Evolutionary conservation across 2,329 filamentous ascomycete genomes (phyloP), one percentile per base, ranked within the genome.

Genomic region (Conoideocrella luteorostrata): DNA sequence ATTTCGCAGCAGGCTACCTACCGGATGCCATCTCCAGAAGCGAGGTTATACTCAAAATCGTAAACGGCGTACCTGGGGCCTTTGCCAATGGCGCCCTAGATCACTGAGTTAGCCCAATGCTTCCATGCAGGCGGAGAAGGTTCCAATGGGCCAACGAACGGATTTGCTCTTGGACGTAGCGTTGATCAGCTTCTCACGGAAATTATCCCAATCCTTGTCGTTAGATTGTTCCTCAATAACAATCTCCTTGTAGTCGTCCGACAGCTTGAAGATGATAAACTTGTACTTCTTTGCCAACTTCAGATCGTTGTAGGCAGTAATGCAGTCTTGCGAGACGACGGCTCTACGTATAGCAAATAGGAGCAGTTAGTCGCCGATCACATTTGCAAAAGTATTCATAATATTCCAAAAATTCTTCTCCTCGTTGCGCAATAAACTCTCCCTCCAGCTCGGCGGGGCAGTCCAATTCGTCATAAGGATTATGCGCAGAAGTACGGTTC

Each of bases 221-320:
- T 69, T 70, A 47, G 81, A 85, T 43, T 79, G 75, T 64, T 87
- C 80, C 68, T 91, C 86, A 57, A 93, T 80, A 47, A 86, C 82
- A 63, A 93, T 88, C 70, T 88, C 69, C 70, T 84, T 88, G 77
- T 82, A 81, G 74, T 89, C 78, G 68, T 90, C 85, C 53, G 82
- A 84, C 64, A 93, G 80, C 77, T 89, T 88, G 82, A 79, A 91
- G 75, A 93, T 81, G 72, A 93, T 84, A 77, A 79, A 94, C 72
- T 88, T 90, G 73, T 80, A 75, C 73, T 80, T 81, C 71, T 89
- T 89, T 69, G 70, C 75, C 56, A 89, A 81, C 80, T 91, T 91
- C 54, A 91, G 78, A 56, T 90, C 83, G 68, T 90, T 88, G 78
- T 84, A 91, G 48, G 72, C 67, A 54, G 65, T 64, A 63, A 80